These are phyloP conservation scores for Cetraspora pellucida DNA, from an alignment of 192 early-diverging fungal species.

Conservation along the genomic window DNA sequence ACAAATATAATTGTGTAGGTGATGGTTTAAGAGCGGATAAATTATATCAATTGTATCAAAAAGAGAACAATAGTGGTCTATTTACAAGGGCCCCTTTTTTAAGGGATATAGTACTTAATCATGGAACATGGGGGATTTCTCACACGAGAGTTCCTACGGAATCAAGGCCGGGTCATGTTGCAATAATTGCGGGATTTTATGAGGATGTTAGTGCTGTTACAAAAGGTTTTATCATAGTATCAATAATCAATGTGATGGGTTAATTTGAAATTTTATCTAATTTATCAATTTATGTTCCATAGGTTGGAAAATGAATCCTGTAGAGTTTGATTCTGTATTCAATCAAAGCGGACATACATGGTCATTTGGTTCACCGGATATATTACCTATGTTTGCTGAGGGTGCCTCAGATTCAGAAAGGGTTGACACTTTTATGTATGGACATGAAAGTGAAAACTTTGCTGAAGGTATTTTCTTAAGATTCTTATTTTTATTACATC, in stretches of 20 bases:
- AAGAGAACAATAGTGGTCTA: constrained; percentile 38
- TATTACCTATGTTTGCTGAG: constrained; percentile 93
- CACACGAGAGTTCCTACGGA: constrained; percentile 96
- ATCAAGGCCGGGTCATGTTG: constrained; percentile 95
- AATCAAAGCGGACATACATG: constrained; percentile 93
- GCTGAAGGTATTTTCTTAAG: constrained; percentile 53
- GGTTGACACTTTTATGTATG: constrained; percentile 92
- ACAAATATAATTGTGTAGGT: constrained; percentile 49
- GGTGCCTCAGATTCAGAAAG: constrained; percentile 79
- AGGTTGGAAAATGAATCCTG: constrained; percentile 97
- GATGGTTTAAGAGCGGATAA: constrained; percentile 95
- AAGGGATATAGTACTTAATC: constrained; percentile 56
- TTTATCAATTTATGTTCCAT: not conserved
- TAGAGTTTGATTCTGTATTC: constrained; percentile 96
- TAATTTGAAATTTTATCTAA: not conserved
- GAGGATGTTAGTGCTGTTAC: constrained; percentile 98
- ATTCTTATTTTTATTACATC: not conserved
- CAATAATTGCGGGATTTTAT: constrained; percentile 96
- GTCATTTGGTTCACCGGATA: constrained; percentile 98
- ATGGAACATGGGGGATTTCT: constrained; percentile 80
- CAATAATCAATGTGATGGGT: not conserved
- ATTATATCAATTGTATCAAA: constrained; percentile 76
- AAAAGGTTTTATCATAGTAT: constrained; percentile 58
- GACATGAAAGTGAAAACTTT: constrained; percentile 86
- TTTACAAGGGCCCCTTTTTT: constrained; percentile 62